Percentiles rank a stretch among this genome's conserved stretches.
Conservation (phyloP, 2,329 filamentous ascomycete genomes). For the Fusarium paranaense region DNA sequence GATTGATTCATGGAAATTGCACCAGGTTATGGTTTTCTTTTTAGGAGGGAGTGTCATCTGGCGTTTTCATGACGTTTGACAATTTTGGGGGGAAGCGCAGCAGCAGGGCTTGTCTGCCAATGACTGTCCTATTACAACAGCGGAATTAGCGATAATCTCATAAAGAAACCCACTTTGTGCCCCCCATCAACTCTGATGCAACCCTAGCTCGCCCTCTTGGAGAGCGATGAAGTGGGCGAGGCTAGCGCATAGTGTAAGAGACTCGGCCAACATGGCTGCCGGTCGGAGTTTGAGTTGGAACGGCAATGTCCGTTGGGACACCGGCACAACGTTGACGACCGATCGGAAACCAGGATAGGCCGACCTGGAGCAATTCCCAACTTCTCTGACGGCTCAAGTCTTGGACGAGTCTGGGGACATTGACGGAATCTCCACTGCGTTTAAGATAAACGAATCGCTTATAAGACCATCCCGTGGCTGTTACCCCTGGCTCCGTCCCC, state of each 20-base stretch:
- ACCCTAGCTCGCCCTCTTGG: not conserved
- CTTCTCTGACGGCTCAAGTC: slow-evolving; percentile 35
- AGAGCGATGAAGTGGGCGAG: not conserved
- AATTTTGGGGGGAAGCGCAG: slow-evolving; percentile 12
- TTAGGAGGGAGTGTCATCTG: slow-evolving; percentile 17
- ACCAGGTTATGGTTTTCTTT: slow-evolving; percentile 14
- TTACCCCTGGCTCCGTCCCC: slow-evolving; percentile 19
- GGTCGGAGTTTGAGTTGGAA: slow-evolving; percentile 28
- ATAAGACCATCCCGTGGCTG: slow-evolving; percentile 31
- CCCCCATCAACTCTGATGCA: not conserved
- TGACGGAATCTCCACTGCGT: slow-evolving; percentile 25
- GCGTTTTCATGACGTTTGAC: slow-evolving; percentile 12
- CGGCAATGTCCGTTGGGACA: slow-evolving; percentile 37
- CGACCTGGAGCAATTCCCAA: slow-evolving; percentile 2
- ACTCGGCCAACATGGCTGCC: slow-evolving; percentile 6
- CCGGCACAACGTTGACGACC: slow-evolving; percentile 37
- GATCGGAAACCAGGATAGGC: slow-evolving; percentile 6
- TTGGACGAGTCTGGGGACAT: slow-evolving; percentile 5
- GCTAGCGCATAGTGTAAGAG: slow-evolving; percentile 1
- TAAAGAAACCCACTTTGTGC: slow-evolving; percentile 12
- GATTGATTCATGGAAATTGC: slow-evolving; percentile 31
- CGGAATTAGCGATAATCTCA: slow-evolving; percentile 44
- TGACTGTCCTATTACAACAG: slow-evolving; percentile 35
- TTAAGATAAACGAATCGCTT: slow-evolving; percentile 40
- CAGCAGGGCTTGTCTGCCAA: slow-evolving; percentile 9